Evolutionary conservation across 2,329 filamentous ascomycete species (phyloP).

Genomic region (Cadophora sp.): DNA sequence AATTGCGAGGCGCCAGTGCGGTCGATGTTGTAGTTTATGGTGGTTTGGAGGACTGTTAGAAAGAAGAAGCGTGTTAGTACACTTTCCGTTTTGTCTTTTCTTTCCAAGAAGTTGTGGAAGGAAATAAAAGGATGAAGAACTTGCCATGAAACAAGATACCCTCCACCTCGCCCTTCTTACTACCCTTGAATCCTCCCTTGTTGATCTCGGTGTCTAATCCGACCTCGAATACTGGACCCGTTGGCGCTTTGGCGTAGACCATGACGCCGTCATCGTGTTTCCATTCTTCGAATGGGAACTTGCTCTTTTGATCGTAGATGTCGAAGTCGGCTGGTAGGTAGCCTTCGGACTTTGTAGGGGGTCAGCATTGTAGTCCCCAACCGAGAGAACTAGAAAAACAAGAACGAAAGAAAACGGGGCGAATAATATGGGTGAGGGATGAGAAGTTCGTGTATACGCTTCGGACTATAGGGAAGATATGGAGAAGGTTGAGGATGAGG

Average conservation of each 20-base stretch:
- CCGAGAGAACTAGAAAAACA: too few relatives aligned
- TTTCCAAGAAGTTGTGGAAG: too few relatives aligned
- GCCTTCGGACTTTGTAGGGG: constrained; percentile 24
- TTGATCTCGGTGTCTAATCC: constrained; percentile 48
- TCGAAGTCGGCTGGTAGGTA: constrained; percentile 49
- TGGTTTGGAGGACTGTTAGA: constrained; percentile 43
- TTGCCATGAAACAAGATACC: constrained; percentile 39
- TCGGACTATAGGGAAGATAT: too few relatives aligned
- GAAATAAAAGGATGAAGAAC: too few relatives aligned
- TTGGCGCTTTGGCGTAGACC: constrained; percentile 47
- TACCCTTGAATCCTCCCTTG: constrained; percentile 39
- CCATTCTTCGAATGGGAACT: constrained; percentile 41
- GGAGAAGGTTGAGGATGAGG: too few relatives aligned
- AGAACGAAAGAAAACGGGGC: too few relatives aligned
- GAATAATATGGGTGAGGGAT: too few relatives aligned
- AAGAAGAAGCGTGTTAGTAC: too few relatives aligned
- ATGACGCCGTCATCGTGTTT: constrained; percentile 48
- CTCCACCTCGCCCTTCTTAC: constrained; percentile 32
- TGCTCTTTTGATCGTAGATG: constrained; percentile 41
- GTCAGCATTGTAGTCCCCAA: too few relatives aligned
- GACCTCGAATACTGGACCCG: constrained; percentile 48
- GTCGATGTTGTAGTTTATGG: constrained; percentile 50
- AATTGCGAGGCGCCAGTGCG: constrained; percentile 45
- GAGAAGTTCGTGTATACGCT: too few relatives aligned
- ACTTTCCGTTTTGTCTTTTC: too few relatives aligned